phyloP scores from a whole-genome alignment of 2,329 filamentous ascomycete species.

The Byssothecium circinans region DNA sequence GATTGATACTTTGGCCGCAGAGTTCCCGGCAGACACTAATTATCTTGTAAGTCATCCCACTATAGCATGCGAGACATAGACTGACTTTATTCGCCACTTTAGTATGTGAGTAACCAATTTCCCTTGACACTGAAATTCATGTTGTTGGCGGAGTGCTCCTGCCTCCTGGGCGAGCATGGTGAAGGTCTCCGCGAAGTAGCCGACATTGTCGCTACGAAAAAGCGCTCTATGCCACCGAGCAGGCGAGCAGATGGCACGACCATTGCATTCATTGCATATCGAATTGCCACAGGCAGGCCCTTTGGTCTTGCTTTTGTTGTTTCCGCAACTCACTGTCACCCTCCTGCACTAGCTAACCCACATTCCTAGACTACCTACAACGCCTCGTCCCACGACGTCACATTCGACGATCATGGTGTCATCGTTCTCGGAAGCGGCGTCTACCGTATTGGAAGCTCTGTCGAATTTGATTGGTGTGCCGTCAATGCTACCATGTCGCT shows the following conservation, averaged over 20 bases:
- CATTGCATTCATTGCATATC: too few species aligned
- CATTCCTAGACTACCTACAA: constrained; percentile 94
- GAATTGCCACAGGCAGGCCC: too few species aligned
- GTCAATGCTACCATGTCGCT: constrained; percentile 86
- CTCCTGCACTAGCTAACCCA: constrained; percentile 8
- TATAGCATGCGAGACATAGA: too few species aligned
- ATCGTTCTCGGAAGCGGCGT: constrained; percentile 92
- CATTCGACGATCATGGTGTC: constrained; percentile 88
- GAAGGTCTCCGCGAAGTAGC: too few species aligned
- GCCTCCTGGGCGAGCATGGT: not conserved
- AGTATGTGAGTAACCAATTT: constrained; percentile 6
- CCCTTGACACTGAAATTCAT: constrained; percentile 2
- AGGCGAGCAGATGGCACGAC: too few species aligned
- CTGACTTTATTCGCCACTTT: not conserved
- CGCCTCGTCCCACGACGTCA: constrained; percentile 87
- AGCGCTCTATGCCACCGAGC: too few species aligned
- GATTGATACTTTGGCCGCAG: constrained; percentile 95
- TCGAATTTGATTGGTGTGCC: constrained; percentile 99
- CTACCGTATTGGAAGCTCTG: constrained; percentile 95
- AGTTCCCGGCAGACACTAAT: constrained; percentile 94
- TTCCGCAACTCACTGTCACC: not conserved
- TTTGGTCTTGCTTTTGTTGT: too few species aligned
- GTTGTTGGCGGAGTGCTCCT: not conserved
- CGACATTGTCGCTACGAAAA: too few species aligned
- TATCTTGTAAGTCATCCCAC: constrained; percentile 57